Evolutionary conservation across 805 yeast genomes (phyloP), one percentile per base, ranked within the genome.

Genomic region (Hanseniaspora jakobsenii): DNA sequence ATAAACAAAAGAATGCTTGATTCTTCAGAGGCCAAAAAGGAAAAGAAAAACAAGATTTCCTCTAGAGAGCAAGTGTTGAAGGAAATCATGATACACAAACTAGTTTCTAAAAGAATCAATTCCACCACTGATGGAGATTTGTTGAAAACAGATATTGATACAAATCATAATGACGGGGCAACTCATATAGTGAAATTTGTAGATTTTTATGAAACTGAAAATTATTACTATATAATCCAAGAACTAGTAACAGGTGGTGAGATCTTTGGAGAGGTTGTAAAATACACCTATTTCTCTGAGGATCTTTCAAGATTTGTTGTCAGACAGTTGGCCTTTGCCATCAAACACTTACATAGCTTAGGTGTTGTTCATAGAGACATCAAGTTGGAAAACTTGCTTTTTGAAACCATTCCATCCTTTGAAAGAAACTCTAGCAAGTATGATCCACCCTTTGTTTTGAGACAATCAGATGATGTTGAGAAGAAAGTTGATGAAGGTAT

Each of bases 311-410:
- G 82, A 37, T 83, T 77, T 57, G 70, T 78, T 18, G 74, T 78
- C 29, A 60, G 63, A 26, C 86, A 81, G 55, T 72, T 81, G 28
- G 77, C 78, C 2, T 60, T 69, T 22, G 81, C 85, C 2, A 66
- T 82, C 21, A 66, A 73, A 53, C 81, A 80, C 58, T 59, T 82
- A 53, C 94, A 82, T 59, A 75, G 73, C 46, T 72, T 76, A 38
- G 91, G 91, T 6, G 74, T 82, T 42, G 93, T 81, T 27, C 94
- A 82, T 61, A 66, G 94, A 51, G 94, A 82, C 59, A 73, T 82
- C 49, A 82, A 82, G 56, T 89, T 93, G 0, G 94, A 82, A 55
- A 82, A 82, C 54, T 61, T 82, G 36, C 64, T 82, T 30, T 82
- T 70, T 59, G 77, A 82, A 10, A 53, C 57, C 2, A 42, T 49